Percentiles rank a stretch among this genome's conserved stretches.
phyloP scores from a whole-genome alignment of 352 stramenopile species.

The Phytophthora hybrid region DNA sequence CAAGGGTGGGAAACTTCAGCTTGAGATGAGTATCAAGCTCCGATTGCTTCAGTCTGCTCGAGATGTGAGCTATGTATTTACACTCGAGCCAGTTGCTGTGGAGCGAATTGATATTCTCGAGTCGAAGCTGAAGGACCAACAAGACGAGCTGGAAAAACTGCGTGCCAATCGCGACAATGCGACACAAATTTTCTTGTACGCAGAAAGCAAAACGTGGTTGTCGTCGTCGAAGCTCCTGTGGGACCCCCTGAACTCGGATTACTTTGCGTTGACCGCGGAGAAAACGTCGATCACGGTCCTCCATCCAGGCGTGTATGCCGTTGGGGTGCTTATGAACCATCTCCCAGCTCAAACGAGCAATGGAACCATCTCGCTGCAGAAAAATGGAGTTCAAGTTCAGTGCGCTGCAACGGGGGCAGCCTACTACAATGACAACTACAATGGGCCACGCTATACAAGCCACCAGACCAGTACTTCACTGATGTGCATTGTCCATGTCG shows the following conservation, averaged over 20 bases:
- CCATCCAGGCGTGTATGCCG: constrained; percentile 6
- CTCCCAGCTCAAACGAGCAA: background rate
- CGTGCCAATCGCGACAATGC: background rate
- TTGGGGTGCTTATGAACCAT: constrained; percentile 27
- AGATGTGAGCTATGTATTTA: constrained; percentile 20
- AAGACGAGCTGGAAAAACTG: constrained; percentile 28
- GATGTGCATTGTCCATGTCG: background rate
- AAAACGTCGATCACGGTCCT: constrained; percentile 2
- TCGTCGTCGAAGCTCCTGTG: background rate
- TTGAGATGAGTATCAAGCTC: constrained; percentile 28
- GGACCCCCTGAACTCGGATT: background rate
- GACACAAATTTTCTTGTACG: constrained; percentile 1
- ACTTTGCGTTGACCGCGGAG: constrained; percentile 7
- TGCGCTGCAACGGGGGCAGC: background rate
- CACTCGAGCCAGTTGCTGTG: constrained; percentile 23
- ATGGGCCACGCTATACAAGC: background rate
- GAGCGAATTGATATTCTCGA: constrained; percentile 26
- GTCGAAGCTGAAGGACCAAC: constrained; percentile 33
- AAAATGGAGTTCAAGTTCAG: constrained; percentile 7
- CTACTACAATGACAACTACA: background rate
- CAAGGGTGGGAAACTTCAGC: background rate
- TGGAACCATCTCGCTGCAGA: background rate
- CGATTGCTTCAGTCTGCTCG: constrained; percentile 18
- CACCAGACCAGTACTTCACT: background rate
- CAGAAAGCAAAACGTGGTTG: constrained; percentile 5